phyloP scores from a whole-genome alignment of 495 filamentous ascomycete species.

The Penicillium psychrofluorescens region DNA sequence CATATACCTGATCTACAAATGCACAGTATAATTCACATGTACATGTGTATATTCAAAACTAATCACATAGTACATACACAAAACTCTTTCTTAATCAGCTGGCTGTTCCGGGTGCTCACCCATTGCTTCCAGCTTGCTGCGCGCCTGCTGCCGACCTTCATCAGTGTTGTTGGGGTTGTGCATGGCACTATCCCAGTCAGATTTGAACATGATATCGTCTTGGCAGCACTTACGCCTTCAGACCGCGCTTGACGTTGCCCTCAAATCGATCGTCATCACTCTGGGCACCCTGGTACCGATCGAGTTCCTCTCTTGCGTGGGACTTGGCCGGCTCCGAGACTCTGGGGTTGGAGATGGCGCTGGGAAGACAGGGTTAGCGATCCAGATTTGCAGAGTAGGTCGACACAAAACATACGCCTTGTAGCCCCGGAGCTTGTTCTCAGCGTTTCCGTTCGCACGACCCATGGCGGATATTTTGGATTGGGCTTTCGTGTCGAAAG shows the following conservation, averaged over 20 bases:
- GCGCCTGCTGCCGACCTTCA: neutral
- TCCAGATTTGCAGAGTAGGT: neutral
- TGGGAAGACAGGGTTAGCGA: neutral
- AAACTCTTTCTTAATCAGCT: neutral
- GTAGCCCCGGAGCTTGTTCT: conserved; percentile 13
- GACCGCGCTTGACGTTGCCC: conserved; percentile 9
- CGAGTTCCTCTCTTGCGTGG: conserved; percentile 5
- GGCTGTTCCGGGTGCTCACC: neutral
- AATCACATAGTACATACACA: too few species aligned
- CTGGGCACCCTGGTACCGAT: neutral
- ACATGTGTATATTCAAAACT: neutral
- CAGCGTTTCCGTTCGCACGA: neutral
- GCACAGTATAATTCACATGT: neutral
- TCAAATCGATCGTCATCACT: conserved; percentile 6
- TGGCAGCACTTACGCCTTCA: conserved; percentile 9
- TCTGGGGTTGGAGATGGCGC: neutral
- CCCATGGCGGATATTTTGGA: conserved; percentile 3
- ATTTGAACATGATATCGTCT: neutral
- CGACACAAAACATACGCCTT: conserved; percentile 6
- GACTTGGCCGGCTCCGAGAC: conserved; percentile 1
- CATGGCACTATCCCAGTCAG: neutral
- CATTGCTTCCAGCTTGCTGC: conserved; percentile 1
- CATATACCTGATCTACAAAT: too few species aligned
- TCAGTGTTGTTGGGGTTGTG: conserved; percentile 2
- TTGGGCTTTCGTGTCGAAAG: neutral